Conservation (phyloP, 176 grass and related monocot genomes). For the Oryza coarctata region DNA sequence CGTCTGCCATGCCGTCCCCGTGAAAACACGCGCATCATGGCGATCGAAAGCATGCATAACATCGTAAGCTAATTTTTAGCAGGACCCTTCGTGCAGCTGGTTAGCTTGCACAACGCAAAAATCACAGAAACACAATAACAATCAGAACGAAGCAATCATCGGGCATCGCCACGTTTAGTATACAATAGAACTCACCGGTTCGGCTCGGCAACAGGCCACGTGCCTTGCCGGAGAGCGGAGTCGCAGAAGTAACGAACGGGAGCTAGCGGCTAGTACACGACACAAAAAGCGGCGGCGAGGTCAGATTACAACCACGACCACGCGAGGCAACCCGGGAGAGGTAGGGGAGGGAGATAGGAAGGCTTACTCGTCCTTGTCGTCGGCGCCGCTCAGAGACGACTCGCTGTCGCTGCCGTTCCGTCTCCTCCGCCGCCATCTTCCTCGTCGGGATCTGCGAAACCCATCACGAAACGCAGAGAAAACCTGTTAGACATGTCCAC, state of each 20-base stretch:
- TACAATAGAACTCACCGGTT: slow-evolving; percentile 15
- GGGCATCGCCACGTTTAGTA: not conserved
- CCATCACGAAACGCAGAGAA: slow-evolving; percentile 1
- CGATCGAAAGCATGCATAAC: slow-evolving; percentile 19
- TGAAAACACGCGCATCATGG: slow-evolving; percentile 8
- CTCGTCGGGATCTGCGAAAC: slow-evolving; percentile 46
- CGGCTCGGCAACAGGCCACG: not conserved
- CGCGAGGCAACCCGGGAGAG: not conserved
- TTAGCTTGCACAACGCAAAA: slow-evolving; percentile 1
- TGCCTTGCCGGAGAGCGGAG: slow-evolving; percentile 7
- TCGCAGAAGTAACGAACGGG: not conserved
- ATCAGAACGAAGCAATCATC: slow-evolving; percentile 20
- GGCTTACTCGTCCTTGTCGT: slow-evolving; percentile 42
- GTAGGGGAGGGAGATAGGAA: not conserved
- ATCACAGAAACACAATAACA: not conserved
- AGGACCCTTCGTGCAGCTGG: not conserved
- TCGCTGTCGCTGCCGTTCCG: slow-evolving; percentile 13
- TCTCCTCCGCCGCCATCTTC: slow-evolving; percentile 1
- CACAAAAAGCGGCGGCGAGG: not conserved
- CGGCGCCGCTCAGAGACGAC: slow-evolving; percentile 37
- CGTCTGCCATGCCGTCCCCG: not conserved
- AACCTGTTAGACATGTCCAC: slow-evolving; percentile 22
- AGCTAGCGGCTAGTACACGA: not conserved
- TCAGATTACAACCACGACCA: slow-evolving; percentile 24
- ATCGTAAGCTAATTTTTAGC: not conserved